Evolutionary conservation across 1,284 basidiomycete species (phyloP).

Genomic region (Pholiota adiposa): DNA sequence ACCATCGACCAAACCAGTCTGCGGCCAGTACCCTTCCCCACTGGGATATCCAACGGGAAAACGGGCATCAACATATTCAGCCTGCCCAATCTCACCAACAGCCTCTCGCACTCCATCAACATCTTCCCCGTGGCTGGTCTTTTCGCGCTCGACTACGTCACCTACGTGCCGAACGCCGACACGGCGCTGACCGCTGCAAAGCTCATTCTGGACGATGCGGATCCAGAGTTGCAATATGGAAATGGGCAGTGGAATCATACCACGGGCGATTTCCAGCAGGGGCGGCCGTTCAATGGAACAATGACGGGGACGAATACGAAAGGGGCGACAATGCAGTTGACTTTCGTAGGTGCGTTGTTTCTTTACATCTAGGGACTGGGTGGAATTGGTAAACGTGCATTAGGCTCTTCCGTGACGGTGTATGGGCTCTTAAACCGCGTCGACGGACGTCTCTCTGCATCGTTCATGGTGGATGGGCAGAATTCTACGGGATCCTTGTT

Average conservation of each 20-base stretch:
- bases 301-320: constrained; percentile 18
- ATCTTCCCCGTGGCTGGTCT: constrained; percentile 21
- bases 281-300: constrained; percentile 23
- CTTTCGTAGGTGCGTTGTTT: constrained; percentile 23
- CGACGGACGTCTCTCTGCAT: constrained; percentile 25
- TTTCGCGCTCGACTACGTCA: constrained; percentile 25
- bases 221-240: constrained; percentile 20
- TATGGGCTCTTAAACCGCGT: constrained; percentile 26
- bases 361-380: background rate
- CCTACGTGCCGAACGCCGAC: constrained; percentile 19
- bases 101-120: constrained; percentile 16
- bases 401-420: constrained; percentile 27
- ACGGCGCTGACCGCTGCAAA: constrained; percentile 10
- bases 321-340: constrained; percentile 22
- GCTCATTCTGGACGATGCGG: constrained; percentile 26
- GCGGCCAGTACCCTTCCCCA: constrained; percentile 14
- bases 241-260: constrained; percentile 17
- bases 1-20: constrained; percentile 22
- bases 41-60: constrained; percentile 11
- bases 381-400: background rate
- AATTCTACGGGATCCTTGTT: constrained; percentile 11
- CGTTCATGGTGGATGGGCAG: constrained; percentile 25
- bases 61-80: constrained; percentile 23
- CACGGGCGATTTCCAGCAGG: constrained; percentile 14
- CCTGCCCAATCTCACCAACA: constrained; percentile 16